phyloP scores from a whole-genome alignment of 805 yeast species.

The Cyberlindnera subsufficiens region DNA sequence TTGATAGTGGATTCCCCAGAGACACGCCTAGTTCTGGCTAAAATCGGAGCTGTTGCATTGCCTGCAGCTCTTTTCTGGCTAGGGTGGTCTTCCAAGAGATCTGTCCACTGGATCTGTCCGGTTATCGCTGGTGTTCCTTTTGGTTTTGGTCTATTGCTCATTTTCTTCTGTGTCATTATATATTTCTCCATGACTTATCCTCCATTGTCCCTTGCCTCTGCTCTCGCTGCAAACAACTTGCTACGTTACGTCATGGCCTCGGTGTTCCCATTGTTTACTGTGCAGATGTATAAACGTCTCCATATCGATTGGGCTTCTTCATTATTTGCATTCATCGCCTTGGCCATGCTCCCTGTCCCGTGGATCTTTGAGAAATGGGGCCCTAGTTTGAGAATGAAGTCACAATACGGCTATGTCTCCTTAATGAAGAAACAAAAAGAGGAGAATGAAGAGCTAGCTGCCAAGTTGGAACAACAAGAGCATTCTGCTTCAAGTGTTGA shows the following conservation, averaged over 20 bases:
- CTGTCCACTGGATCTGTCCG: conserved; percentile 75
- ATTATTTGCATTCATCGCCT: conserved; percentile 54
- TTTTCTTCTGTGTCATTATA: conserved; percentile 64
- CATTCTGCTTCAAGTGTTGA: conserved; percentile 9
- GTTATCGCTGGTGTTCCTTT: conserved; percentile 71
- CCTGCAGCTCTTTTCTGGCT: conserved; percentile 75
- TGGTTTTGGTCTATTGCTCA: conserved; percentile 67
- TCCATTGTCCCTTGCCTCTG: conserved; percentile 75
- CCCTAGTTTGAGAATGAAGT: conserved; percentile 44
- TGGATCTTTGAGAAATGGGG: conserved; percentile 63
- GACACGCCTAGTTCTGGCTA: conserved; percentile 50
- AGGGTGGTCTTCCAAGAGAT: conserved; percentile 63
- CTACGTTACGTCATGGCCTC: conserved; percentile 70
- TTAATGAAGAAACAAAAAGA: conserved; percentile 32
- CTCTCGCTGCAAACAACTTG: conserved; percentile 82
- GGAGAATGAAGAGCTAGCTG: conserved; percentile 23
- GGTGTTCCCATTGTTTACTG: conserved; percentile 78
- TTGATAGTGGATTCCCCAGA: conserved; percentile 54
- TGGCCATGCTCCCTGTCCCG: conserved; percentile 71
- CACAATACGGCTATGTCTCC: conserved; percentile 58
- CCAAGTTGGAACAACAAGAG: conserved; percentile 6
- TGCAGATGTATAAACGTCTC: conserved; percentile 72
- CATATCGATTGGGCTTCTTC: conserved; percentile 79
- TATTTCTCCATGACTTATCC: conserved; percentile 72
- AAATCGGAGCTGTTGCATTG: conserved; percentile 60